Percentiles rank a stretch among this genome's conserved stretches.
Evolutionary conservation across 1,284 basidiomycete genomes (phyloP).

Genomic region (Microbotryum silenes-acaulis): DNA sequence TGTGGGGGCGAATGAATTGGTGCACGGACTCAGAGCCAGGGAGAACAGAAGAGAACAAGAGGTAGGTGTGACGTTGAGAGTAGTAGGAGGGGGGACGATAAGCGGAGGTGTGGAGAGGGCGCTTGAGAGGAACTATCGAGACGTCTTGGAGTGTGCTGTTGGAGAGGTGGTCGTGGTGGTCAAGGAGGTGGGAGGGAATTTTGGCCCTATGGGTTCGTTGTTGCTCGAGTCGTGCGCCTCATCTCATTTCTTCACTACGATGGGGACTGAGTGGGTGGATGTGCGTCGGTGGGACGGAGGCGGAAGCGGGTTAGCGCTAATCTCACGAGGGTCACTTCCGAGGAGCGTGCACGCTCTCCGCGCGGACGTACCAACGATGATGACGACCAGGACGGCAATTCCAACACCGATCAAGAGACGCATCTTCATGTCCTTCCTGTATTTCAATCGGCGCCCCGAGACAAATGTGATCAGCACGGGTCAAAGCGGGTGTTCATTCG

Average conservation of each 20-base stretch:
- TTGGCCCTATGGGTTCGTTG: slow-evolving; percentile 19
- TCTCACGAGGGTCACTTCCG: no score
- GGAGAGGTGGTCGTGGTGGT: neutral
- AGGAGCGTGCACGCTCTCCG: neutral
- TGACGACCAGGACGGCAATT: slow-evolving; percentile 77
- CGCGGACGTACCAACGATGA: slow-evolving; percentile 59
- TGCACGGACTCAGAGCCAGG: neutral
- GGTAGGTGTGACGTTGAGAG: no score
- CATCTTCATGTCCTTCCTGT: slow-evolving; percentile 97
- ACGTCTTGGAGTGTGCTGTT: neutral
- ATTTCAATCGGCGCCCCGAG: slow-evolving; percentile 9
- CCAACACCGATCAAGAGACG: slow-evolving; percentile 80
- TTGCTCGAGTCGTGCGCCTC: slow-evolving; percentile 32
- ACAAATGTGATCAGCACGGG: neutral
- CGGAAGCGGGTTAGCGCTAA: neutral
- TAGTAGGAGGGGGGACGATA: no score
- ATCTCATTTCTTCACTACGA: slow-evolving; percentile 37
- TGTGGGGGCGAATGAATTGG: no score
- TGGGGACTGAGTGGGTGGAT: slow-evolving; percentile 30
- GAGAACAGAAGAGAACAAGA: neutral
- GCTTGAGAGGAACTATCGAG: neutral
- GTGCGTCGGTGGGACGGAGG: no score
- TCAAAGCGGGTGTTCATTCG: no score
- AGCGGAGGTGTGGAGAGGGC: neutral
- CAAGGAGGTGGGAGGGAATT: neutral